phyloP scores from a whole-genome alignment of 331 rosid genomes.

The Rosa hybrid region DNA sequence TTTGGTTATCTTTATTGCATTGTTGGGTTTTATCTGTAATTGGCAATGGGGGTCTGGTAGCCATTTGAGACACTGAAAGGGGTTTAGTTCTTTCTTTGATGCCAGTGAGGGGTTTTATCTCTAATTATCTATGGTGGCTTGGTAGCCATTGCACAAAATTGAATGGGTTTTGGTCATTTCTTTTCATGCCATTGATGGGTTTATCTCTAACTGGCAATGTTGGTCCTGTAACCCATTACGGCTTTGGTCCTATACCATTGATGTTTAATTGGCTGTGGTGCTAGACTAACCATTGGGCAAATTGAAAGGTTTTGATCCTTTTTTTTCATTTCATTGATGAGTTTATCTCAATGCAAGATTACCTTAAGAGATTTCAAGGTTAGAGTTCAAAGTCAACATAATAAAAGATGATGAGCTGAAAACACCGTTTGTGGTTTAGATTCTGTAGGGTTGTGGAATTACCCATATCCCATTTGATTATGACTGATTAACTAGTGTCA shows the following conservation, averaged over 20 bases:
- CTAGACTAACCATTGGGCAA: background rate
- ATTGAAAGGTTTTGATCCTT: background rate
- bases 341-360: background rate
- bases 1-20: background rate
- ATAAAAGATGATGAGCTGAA: background rate
- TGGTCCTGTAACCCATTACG: background rate
- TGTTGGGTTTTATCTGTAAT: background rate
- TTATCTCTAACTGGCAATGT: background rate
- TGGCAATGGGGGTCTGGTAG: background rate
- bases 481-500: background rate
- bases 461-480: background rate
- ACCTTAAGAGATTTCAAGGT: background rate
- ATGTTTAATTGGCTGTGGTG: background rate
- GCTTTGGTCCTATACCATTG: background rate
- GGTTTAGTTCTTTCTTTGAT: background rate
- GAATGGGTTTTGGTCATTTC: background rate
- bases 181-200: background rate
- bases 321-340: background rate
- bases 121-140: background rate
- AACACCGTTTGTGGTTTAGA: background rate
- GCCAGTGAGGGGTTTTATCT: background rate
- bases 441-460: background rate
- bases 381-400: background rate
- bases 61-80: conserved; percentile 1
- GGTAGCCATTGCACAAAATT: background rate